These are phyloP conservation scores for Mycena citricolor DNA, from an alignment of 1,284 basidiomycete species.

Conservation along the genomic window DNA sequence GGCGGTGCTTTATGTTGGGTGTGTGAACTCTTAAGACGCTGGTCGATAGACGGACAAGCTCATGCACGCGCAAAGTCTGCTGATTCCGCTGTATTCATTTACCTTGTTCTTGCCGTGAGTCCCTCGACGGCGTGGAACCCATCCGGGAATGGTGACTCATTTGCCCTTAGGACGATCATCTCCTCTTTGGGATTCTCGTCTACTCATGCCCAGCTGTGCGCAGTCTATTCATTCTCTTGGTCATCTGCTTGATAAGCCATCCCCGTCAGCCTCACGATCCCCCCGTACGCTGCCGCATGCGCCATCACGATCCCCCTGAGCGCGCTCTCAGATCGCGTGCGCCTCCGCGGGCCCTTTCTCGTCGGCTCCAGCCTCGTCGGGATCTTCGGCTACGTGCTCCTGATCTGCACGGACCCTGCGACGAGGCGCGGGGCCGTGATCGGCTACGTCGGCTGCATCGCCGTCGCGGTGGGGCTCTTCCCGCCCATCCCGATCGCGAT, in stretches of 20 bases:
- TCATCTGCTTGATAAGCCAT: background rate
- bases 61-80: slow-evolving; percentile 7
- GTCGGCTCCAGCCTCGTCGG: slow-evolving; percentile 3
- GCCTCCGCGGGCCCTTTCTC: slow-evolving; percentile 7
- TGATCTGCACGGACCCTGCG: slow-evolving; percentile 8
- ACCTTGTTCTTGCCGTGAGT: slow-evolving; percentile 29
- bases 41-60: too few relatives aligned
- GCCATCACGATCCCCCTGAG: slow-evolving; percentile 22
- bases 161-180: slow-evolving; percentile 26
- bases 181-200: slow-evolving; percentile 28
- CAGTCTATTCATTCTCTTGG: background rate
- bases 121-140: too few relatives aligned
- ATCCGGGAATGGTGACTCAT: background rate
- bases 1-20: slow-evolving; percentile 29
- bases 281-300: slow-evolving; percentile 28
- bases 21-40: too few relatives aligned
- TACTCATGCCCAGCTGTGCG: slow-evolving; percentile 29
- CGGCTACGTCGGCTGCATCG: slow-evolving; percentile 8
- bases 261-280: slow-evolving; percentile 26
- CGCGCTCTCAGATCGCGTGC: slow-evolving; percentile 8
- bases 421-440: slow-evolving; percentile 7
- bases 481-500: slow-evolving; percentile 4
- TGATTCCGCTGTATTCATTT: slow-evolving; percentile 28
- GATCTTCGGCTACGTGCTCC: slow-evolving; percentile 4
- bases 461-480: slow-evolving; percentile 6